These are phyloP conservation scores for Anacardium occidentale DNA, from an alignment of 345 rosid genomes.

Conservation along the genomic window DNA sequence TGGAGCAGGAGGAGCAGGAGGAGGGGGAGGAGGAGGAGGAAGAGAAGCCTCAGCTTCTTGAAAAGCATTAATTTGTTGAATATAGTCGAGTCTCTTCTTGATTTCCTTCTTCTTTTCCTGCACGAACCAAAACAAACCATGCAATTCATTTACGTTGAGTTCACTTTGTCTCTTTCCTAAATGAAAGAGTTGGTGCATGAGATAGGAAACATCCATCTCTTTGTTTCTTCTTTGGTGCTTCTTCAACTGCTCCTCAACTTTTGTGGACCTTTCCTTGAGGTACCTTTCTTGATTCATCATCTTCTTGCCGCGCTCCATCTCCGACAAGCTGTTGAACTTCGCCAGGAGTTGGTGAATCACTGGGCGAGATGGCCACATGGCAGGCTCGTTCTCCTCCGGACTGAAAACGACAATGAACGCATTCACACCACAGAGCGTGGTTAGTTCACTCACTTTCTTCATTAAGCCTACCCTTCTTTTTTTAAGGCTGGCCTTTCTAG, in stretches of 20 bases:
- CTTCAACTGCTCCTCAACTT: slow-evolving; percentile 21
- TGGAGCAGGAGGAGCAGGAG: too few relatives aligned
- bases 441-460: slow-evolving; percentile 49
- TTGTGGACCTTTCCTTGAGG: slow-evolving; percentile 22
- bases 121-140: slow-evolving; percentile 20
- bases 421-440: slow-evolving; percentile 37
- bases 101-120: slow-evolving; percentile 30
- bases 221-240: slow-evolving; percentile 23
- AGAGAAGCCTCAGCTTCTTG: background rate
- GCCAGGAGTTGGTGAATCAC: slow-evolving; percentile 18
- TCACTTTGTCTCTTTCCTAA: slow-evolving; percentile 8
- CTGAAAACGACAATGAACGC: slow-evolving; percentile 38
- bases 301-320: slow-evolving; percentile 30
- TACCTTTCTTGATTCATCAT: slow-evolving; percentile 37
- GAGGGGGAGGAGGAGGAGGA: too few relatives aligned
- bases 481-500: slow-evolving; percentile 46
- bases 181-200: slow-evolving; percentile 26
- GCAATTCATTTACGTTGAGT: slow-evolving; percentile 9
- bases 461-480: slow-evolving; percentile 43
- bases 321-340: slow-evolving; percentile 28
- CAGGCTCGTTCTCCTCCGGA: slow-evolving; percentile 38
- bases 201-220: slow-evolving; percentile 15
- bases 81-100: slow-evolving; percentile 13
- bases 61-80: slow-evolving; percentile 11
- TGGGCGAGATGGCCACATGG: slow-evolving; percentile 32